Percentiles rank a stretch among this genome's conserved stretches.
These are phyloP conservation scores for Inga leiocalycina DNA, from an alignment of 306 rosid genomes.

Conservation along the genomic window DNA sequence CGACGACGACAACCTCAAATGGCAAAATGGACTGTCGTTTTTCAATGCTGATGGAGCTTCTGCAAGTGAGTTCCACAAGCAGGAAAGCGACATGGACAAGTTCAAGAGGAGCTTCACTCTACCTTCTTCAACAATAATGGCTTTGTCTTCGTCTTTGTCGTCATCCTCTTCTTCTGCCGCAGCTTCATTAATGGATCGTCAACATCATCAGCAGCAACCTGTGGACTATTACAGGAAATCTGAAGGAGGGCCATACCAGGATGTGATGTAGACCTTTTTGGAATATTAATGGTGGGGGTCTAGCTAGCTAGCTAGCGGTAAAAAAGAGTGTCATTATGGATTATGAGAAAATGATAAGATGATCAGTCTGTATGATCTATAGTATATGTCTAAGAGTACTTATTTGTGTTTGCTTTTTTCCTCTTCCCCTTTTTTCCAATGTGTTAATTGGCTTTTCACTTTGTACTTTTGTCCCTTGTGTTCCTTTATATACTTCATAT, in stretches of 20 bases:
- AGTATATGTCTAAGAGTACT: neutral
- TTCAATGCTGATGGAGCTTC: constrained; percentile 51
- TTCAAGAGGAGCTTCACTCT: constrained; percentile 81
- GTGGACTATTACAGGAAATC: constrained; percentile 60
- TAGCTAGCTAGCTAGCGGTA: too few species aligned
- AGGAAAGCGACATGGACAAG: constrained; percentile 64
- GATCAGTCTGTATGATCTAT: constrained; percentile 36
- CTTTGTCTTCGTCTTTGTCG: constrained; percentile 59
- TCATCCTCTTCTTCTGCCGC: constrained; percentile 41
- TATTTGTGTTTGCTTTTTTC: constrained; percentile 42
- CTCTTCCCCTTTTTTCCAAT: constrained; percentile 2
- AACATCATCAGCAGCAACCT: constrained; percentile 48
- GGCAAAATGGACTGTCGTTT: constrained; percentile 88
- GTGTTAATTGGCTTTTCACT: constrained; percentile 41
- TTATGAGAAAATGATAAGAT: neutral
- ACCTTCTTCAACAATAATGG: constrained; percentile 61
- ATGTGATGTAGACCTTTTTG: constrained; percentile 86
- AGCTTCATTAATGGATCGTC: constrained; percentile 67
- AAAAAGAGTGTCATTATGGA: neutral
- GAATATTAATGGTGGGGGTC: constrained; percentile 45
- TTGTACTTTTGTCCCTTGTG: constrained; percentile 38
- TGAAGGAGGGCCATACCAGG: constrained; percentile 73
- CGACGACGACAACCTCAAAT: constrained; percentile 61
- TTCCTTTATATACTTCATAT: constrained; percentile 35
- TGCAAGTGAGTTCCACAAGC: constrained; percentile 52